Base-by-base conservation (phyloP, 768 basidiomycete genomes). In the Boletus reticulatus region DNA sequence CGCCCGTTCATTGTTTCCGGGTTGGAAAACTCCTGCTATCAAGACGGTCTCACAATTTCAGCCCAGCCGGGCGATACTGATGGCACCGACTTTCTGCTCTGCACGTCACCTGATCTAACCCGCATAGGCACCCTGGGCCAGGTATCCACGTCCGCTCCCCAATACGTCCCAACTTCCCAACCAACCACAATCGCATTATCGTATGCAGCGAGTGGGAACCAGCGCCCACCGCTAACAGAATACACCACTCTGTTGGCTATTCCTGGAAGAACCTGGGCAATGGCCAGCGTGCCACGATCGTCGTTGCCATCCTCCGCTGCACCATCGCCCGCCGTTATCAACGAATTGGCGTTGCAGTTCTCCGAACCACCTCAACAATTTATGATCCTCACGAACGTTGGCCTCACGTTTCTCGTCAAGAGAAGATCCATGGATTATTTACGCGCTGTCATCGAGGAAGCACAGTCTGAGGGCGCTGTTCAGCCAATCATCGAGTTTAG, bases 331-430 rank as follows among this genome's bases (percentile, higher is more conserved):
- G 74, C 80, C 2, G 73, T 81, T 32, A 84, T 81, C 48, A 94
- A 94, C 64, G 93, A 96, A 73, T 76, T 96, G 39, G 88, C 87
- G 0, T 81, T 83, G 19, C 92, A 95, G 67, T 88, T 89, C 63
- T 83, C 82, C n/a, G 84, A 89, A 54, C 75, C 80, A 12, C 77
- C 89, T 20, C 79, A 80, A 46, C 88, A 92, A 63, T 96, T 94
- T 68, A 84, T 98, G 78, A 81, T 98, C 55, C 73, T 98, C 55
- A 93, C 89, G 24, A 95, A 93, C 62, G 87, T 85, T 17, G 94
- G 94, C 6, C 70, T 97, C 57, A 89, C 87, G 19, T 87, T 91
- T 67, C 75, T 96, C 50, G 78, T 80, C 27, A 92, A 94, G 73
- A 81, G 91, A 53, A 81, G 94, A 42, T 86, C 95, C 7, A 70